phyloP scores from a whole-genome alignment of 345 rosid genomes.

The Eutrema yunnanense region DNA sequence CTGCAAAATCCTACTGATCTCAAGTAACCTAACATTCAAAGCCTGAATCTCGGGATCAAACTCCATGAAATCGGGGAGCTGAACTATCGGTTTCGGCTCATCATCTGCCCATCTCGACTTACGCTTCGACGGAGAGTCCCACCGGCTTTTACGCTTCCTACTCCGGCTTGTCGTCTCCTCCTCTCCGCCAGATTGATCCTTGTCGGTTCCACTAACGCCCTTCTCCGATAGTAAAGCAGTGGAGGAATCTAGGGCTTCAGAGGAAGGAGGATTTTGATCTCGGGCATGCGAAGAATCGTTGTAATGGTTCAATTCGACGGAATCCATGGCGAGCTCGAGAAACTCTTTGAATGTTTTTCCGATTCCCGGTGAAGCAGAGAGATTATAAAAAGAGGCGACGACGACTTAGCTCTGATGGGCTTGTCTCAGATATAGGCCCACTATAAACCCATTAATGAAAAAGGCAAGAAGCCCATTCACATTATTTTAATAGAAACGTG shows the following conservation, averaged over 20 bases:
- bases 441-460: no score
- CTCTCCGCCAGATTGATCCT: slow-evolving; percentile 70
- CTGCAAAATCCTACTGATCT: slow-evolving; percentile 72
- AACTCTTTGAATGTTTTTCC: no score
- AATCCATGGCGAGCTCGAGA: no score
- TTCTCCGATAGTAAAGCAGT: slow-evolving; percentile 46
- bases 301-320: no score
- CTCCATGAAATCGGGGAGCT: slow-evolving; percentile 90
- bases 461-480: no score
- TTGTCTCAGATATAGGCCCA: no score
- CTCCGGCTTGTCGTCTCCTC: slow-evolving; percentile 71
- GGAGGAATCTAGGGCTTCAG: neutral
- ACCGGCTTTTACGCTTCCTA: slow-evolving; percentile 59
- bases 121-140: slow-evolving; percentile 78
- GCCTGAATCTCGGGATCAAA: slow-evolving; percentile 84
- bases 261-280: neutral
- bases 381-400: no score
- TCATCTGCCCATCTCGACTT: slow-evolving; percentile 91
- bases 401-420: no score
- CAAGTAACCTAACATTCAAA: slow-evolving; percentile 70
- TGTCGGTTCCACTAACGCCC: slow-evolving; percentile 55
- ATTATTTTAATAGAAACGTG: no score
- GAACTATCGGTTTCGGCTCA: slow-evolving; percentile 72
- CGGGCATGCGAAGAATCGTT: no score
- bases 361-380: no score